These are phyloP conservation scores for Phyllosticta capitalensis DNA, from an alignment of 2,329 filamentous ascomycete genomes.

Conservation along the genomic window DNA sequence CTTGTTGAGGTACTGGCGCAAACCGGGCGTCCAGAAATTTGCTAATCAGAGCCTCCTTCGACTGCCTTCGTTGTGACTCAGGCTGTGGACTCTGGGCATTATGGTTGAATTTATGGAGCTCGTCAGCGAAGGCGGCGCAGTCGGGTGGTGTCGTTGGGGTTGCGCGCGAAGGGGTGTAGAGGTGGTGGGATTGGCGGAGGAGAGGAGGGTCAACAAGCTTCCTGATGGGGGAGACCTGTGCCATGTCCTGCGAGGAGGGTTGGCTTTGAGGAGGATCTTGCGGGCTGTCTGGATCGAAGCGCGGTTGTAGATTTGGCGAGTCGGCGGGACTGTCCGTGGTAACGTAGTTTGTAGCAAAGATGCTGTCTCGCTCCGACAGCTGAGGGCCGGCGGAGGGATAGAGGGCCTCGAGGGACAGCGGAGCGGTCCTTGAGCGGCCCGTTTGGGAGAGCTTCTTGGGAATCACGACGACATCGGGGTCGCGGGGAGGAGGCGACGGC, in stretches of 20 bases:
- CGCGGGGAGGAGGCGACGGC: background rate
- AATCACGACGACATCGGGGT: constrained; percentile 17
- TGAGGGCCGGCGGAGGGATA: constrained; percentile 38
- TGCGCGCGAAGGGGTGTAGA: constrained; percentile 14
- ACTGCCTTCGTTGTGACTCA: background rate
- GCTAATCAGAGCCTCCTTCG: constrained; percentile 21
- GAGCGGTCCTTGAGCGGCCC: constrained; percentile 30
- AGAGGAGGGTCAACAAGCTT: constrained; percentile 25
- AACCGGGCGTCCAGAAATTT: constrained; percentile 2
- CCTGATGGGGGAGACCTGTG: constrained; percentile 20
- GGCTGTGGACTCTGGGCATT: constrained; percentile 1
- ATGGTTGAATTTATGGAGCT: constrained; percentile 8
- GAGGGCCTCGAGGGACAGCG: constrained; percentile 24
- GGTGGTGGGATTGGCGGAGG: constrained; percentile 22
- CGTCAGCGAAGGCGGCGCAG: constrained; percentile 5
- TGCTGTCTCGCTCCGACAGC: constrained; percentile 53
- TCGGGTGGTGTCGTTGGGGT: constrained; percentile 5
- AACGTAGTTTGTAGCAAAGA: constrained; percentile 53
- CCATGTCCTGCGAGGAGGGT: constrained; percentile 23
- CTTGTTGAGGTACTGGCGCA: constrained; percentile 10
- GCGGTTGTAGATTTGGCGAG: constrained; percentile 25
- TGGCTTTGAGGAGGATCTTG: constrained; percentile 13
- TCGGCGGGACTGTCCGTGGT: constrained; percentile 39
- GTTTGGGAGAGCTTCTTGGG: constrained; percentile 27
- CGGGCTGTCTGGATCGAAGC: constrained; percentile 21